Evolutionary conservation across 75 land plant genomes (phyloP).

Genomic region (Selaginella moellendorffii): DNA sequence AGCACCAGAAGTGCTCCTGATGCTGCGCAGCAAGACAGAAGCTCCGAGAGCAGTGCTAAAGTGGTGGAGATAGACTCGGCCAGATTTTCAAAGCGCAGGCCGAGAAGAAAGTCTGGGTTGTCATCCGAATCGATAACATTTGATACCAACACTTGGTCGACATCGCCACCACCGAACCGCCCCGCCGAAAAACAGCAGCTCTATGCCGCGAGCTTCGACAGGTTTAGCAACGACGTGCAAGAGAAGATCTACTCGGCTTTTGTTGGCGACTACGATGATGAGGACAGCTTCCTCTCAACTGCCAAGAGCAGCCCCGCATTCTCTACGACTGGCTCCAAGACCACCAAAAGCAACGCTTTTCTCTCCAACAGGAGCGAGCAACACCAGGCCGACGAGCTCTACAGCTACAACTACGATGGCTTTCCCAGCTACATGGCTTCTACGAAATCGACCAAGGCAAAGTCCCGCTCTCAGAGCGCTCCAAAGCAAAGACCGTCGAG

Average conservation of each 20-base stretch:
- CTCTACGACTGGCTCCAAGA: not conserved
- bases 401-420: not conserved
- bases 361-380: not conserved
- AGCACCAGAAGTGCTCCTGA: not conserved
- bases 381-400: constrained; percentile 5
- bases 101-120: not conserved
- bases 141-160: not conserved
- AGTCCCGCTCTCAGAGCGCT: constrained; percentile 29
- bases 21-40: not conserved
- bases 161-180: not conserved
- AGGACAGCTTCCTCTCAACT: constrained; percentile 4
- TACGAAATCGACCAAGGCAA: constrained; percentile 76
- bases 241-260: not conserved
- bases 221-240: not conserved
- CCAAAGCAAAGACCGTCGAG: constrained; percentile 15
- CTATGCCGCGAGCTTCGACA: not conserved
- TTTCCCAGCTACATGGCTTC: constrained; percentile 65
- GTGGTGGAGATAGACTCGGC: not conserved
- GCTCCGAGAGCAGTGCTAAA: constrained; percentile 1
- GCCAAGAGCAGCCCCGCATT: constrained; percentile 9
- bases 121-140: not conserved
- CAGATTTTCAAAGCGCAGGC: not conserved
- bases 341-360: not conserved
- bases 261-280: not conserved
- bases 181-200: not conserved